Evolutionary conservation across 345 rosid genomes (phyloP).

Genomic region (Excoecaria cochinchinensis): DNA sequence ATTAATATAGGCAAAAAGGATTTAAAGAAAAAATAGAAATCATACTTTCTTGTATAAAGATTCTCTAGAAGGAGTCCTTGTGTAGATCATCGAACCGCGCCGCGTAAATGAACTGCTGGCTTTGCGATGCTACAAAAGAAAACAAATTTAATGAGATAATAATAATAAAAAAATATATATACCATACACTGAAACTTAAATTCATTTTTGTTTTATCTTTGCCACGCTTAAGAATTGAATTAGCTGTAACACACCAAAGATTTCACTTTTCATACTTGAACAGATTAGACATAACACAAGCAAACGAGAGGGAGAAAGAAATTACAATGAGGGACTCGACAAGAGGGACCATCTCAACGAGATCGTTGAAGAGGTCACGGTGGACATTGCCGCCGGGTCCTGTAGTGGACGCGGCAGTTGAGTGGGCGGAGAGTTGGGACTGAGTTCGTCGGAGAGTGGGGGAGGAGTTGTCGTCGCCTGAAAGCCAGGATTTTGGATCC

Average conservation of each 20-base stretch:
- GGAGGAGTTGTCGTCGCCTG: constrained; percentile 46
- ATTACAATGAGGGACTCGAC: constrained; percentile 83
- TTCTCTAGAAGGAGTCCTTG: constrained; percentile 94
- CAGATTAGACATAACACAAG: background rate
- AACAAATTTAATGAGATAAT: background rate
- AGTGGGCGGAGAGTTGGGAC: constrained; percentile 23
- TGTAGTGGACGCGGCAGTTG: constrained; percentile 22
- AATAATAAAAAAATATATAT: background rate
- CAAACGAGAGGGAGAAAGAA: constrained; percentile 10
- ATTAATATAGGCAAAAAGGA: background rate
- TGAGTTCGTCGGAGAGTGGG: constrained; percentile 41
- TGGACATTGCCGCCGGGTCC: constrained; percentile 44
- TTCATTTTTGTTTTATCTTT: background rate
- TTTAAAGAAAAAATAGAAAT: background rate
- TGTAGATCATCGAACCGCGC: constrained; percentile 80
- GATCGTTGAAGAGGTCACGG: constrained; percentile 76
- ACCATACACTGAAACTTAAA: background rate
- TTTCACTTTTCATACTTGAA: background rate
- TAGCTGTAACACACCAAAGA: background rate
- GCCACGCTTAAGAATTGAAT: background rate
- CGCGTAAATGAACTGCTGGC: constrained; percentile 75
- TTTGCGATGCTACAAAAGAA: constrained; percentile 62
- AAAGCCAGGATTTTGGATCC: constrained; percentile 66
- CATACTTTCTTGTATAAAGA: constrained; percentile 60
- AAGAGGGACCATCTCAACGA: constrained; percentile 89